Base-by-base conservation (phyloP, 257 asterid genomes). In the Datura wrightii region DNA sequence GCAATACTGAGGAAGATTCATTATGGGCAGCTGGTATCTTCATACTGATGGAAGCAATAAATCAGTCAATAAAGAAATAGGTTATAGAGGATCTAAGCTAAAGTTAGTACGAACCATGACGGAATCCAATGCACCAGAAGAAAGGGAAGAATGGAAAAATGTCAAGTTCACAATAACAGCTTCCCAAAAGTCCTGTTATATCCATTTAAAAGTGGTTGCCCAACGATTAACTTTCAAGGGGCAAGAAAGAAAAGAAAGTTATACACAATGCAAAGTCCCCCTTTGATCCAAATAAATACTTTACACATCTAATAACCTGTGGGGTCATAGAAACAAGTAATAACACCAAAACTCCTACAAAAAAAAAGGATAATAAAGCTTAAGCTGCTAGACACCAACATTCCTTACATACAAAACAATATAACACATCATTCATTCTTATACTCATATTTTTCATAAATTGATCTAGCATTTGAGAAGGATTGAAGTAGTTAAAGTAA, bases 311-410 rank as follows among this genome's bases (percentile, higher is more conserved):
- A 16, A 41, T 41, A 41, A 70, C 15, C 31, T 18, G 24, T 18
- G 6, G 18, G 53, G 54, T 41, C 54, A 18, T 16, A 69, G 34
- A 70, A 70, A 70, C 79, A 70, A 41, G 54, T 41, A 70, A 70
- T 41, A 67, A 70, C 36, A 70, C 36, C 79, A 41, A 41, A 70
- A 39, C 54, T 41, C 79, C 53, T 8, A 41, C 48, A 41, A 41
- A 70, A 70, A 19, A 34, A 31, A 83, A 83, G 31, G 16, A 16
- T 5, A 78, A 81, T 63, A 79, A 63, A 13, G 80, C n/a, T 9
- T 65, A 19, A 24, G 34, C 54, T n/a, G 37, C 53, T 3, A 70
- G 79, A 56, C 15, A 58, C 5, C 67, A n/a, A 37, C 56, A 56
- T 37, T 56, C 83, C 31, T 79, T n/a, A 79, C 37, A 37, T 58